Base-by-base conservation (phyloP, 768 basidiomycete genomes). In the Neoboletus magnificus region DNA sequence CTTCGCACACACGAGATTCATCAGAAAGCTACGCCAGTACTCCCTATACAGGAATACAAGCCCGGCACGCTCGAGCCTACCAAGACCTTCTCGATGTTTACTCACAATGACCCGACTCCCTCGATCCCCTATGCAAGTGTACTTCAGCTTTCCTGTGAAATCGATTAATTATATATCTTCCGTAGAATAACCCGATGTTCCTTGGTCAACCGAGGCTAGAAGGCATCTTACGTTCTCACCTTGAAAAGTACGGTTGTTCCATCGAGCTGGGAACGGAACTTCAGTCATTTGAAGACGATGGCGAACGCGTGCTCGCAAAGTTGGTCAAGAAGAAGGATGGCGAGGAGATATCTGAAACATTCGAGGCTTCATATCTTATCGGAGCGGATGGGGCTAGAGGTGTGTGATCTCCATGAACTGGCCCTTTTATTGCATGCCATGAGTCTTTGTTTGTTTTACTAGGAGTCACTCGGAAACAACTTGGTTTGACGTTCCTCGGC, bases 211-310 rank as follows among this genome's bases (percentile, higher is more conserved):
- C 66, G 2, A 15, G 11, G 4, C 46, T 67, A 5, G 78, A 80
- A 56, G 66, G 58, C 0, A 58, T 66, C 27, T 20, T 62, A 3
- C 48, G 63, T 37, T 48, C 47, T 30, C 64, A 61, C 42, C 54
- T 69, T 20, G 60, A 61, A 30, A 63, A 62, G 10, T 54, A 62
- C 6, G 60, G 57, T 0, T 72, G 70, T 48, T 40, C 36, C 15
- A 70, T 81, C 15, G 79, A 83, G 56, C 52, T 75, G n/a, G 75
- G 74, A 16, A 77, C 77, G 1, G 77, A 78, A 52, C 72, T 83
- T 7, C 39, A 63, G n/a, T 75, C 76, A 0, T 76, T 83, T 42
- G 66, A 72, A 48, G 76, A 81, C 52, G 57, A 60, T 10, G 64
- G 67, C 1, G 69, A 72, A 30, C 56, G 57, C 30, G 76, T 82